A percentile compares a stretch with the other conserved stretches of the same genome.
phyloP scores from a whole-genome alignment of 2,329 filamentous ascomycete genomes.

The Pyrenochaeta sp. region DNA sequence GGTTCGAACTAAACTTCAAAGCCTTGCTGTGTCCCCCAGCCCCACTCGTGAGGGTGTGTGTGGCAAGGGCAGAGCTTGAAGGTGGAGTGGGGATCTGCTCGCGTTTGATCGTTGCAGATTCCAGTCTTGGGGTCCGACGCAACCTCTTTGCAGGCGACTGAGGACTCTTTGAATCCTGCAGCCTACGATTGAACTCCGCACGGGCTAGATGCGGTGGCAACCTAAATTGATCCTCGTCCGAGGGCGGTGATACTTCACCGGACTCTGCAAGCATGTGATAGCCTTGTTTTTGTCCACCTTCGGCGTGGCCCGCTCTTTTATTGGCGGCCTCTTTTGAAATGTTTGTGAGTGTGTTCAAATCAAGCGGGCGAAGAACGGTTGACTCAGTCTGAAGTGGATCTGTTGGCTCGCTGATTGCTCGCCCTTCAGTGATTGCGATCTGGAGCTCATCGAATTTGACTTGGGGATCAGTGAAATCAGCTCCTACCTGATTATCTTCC shows the following conservation, averaged over 20 bases:
- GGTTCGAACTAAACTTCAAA: constrained; percentile 7
- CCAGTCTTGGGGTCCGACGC: constrained; percentile 15
- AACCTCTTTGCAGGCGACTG: constrained; percentile 21
- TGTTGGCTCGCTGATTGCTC: constrained; percentile 32
- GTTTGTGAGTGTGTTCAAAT: constrained; percentile 33
- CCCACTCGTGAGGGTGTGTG: constrained; percentile 7
- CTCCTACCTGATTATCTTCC: constrained; percentile 6
- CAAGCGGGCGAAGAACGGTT: constrained; percentile 30
- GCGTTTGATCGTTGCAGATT: constrained; percentile 19
- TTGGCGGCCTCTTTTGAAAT: constrained; percentile 18
- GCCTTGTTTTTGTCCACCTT: constrained; percentile 11
- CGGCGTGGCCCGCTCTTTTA: constrained; percentile 29
- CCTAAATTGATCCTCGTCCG: constrained; percentile 20
- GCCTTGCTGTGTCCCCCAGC: constrained; percentile 1
- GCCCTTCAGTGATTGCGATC: constrained; percentile 15
- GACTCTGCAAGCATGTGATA: constrained; percentile 36
- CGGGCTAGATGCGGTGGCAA: constrained; percentile 32
- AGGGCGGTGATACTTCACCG: constrained; percentile 29
- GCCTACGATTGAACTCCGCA: constrained; percentile 34
- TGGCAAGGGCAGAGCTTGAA: constrained; percentile 7
- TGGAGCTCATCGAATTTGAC: background rate
- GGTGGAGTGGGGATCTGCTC: constrained; percentile 25
- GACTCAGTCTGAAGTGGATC: constrained; percentile 4
- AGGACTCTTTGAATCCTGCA: constrained; percentile 19
- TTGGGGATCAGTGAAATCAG: background rate